Percentiles rank a stretch among this genome's conserved stretches.
These are phyloP conservation scores for Monosporozyma solicola DNA, from an alignment of 805 yeast genomes.

Conservation along the genomic window DNA sequence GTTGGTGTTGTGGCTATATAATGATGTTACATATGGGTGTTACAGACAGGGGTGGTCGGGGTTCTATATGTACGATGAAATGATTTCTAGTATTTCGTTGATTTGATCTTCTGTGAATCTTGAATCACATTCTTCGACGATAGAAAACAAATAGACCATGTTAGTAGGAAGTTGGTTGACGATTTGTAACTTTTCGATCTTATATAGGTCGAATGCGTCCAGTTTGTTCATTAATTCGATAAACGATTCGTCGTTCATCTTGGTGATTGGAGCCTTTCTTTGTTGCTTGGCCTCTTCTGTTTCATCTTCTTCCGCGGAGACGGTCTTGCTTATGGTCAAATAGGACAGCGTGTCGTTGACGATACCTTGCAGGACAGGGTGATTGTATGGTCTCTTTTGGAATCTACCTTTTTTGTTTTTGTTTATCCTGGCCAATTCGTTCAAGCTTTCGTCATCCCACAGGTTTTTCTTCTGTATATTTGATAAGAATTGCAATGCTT, in stretches of 20 bases:
- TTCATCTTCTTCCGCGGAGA: conserved; percentile 11
- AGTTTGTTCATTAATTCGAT: conserved; percentile 24
- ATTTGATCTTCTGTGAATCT: conserved; percentile 66
- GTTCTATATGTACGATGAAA: conserved; percentile 32
- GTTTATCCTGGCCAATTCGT: conserved; percentile 5
- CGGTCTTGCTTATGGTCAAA: conserved; percentile 15
- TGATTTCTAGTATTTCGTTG: conserved; percentile 46
- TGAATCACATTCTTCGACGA: conserved; percentile 88
- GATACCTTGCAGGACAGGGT: conserved; percentile 31
- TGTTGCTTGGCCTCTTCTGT: conserved; percentile 9
- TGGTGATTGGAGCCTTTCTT: conserved; percentile 20
- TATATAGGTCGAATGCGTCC: conserved; percentile 48
- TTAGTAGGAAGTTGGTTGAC: conserved; percentile 73
- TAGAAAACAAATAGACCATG: conserved; percentile 65
- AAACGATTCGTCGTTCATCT: conserved; percentile 24
- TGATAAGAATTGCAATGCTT: conserved; percentile 41
- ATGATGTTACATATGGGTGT: not conserved
- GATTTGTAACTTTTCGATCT: conserved; percentile 77
- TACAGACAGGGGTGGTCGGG: not conserved
- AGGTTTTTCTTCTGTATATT: conserved; percentile 33
- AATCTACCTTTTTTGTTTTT: conserved; percentile 8
- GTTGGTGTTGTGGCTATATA: not conserved
- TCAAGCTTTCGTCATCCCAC: conserved; percentile 26
- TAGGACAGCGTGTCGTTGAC: conserved; percentile 29
- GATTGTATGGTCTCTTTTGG: conserved; percentile 22